These are phyloP conservation scores for Roridomyces roridus DNA, from an alignment of 768 basidiomycete genomes.

Conservation along the genomic window DNA sequence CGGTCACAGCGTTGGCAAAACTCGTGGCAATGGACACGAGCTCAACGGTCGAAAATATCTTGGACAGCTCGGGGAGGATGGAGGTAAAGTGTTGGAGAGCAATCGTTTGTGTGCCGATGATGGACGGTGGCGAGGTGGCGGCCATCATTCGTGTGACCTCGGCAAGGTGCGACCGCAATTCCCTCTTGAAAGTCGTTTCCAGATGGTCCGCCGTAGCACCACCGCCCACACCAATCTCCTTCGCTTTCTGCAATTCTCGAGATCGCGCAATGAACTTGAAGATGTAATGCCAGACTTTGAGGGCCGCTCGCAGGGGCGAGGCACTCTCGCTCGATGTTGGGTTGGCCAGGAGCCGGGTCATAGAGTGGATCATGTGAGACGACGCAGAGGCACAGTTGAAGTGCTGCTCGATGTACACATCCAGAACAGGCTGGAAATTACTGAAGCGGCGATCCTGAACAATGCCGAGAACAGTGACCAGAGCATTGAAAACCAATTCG, in stretches of 20 bases:
- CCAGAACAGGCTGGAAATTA: slow-evolving; percentile 92
- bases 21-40: slow-evolving; percentile 86
- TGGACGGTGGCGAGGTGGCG: slow-evolving; percentile 74
- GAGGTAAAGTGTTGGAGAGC: slow-evolving; percentile 93
- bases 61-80: slow-evolving; percentile 85
- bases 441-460: slow-evolving; percentile 94
- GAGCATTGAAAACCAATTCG: slow-evolving; percentile 84
- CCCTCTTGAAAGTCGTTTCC: slow-evolving; percentile 84
- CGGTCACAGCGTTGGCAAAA: slow-evolving; percentile 84
- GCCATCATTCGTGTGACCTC: slow-evolving; percentile 93
- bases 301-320: slow-evolving; percentile 80
- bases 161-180: slow-evolving; percentile 74
- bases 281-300: slow-evolving; percentile 97
- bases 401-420: slow-evolving; percentile 91
- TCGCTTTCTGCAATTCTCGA: slow-evolving; percentile 83
- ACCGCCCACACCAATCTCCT: slow-evolving; percentile 79
- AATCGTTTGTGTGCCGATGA: slow-evolving; percentile 95
- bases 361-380: slow-evolving; percentile 84
- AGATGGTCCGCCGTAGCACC: slow-evolving; percentile 87
- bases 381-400: slow-evolving; percentile 83
- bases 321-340: slow-evolving; percentile 78
- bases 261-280: slow-evolving; percentile 95
- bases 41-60: slow-evolving; percentile 82
- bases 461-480: slow-evolving; percentile 91
- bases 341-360: slow-evolving; percentile 81